Base-by-base conservation (phyloP, 768 basidiomycete species). In the Mrakia blollopis region DNA sequence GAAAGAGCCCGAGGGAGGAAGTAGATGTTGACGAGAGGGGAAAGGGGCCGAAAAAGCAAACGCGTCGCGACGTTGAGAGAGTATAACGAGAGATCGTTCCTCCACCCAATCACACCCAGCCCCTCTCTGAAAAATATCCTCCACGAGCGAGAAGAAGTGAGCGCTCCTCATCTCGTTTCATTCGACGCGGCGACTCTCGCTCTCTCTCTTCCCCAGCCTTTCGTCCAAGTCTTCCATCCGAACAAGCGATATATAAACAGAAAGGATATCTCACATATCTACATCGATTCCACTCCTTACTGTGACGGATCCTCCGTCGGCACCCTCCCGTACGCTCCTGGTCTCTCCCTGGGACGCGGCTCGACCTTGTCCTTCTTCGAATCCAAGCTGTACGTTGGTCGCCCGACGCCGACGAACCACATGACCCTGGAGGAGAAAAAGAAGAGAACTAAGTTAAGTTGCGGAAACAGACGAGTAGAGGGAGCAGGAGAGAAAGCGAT, bases 341-440 rank as follows among this genome's bases (percentile, higher is more conserved):
- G 25, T 16, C 57, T 13, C 57, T 57, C 57, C 8, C 28, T 57
- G 57, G 57, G 57, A n/a, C 57, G 65, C 25, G 37, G 65, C 39
- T 68, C 65, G 65, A 57, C 8, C 54, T 60, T 18, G 21, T 72
- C 50, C 71, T 72, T 72, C 50, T 23, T 30, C 30, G 30, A 30
- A 9, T 72, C 75, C 57, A 76, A 68, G 16, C 68, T 57, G 75
- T 76, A 76, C n/a, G 65, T 61, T 4, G 75, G 75, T 13, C 75
- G 75, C 3, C 69, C 69, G 39, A 39, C n/a, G 28, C 75, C 75
- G 35, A 76, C 25, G 75, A 76, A 76, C 75, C 75, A 76, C 52
- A 72, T 52, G 7, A 52, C 50, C 4, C 71, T 72, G 54, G 13
- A 37, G 9, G 11, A 6, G 13, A 21, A 25, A n/a, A 52, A 44